Base-by-base conservation (phyloP, 2,329 filamentous ascomycete genomes). In the Bipolaris oryzae region DNA sequence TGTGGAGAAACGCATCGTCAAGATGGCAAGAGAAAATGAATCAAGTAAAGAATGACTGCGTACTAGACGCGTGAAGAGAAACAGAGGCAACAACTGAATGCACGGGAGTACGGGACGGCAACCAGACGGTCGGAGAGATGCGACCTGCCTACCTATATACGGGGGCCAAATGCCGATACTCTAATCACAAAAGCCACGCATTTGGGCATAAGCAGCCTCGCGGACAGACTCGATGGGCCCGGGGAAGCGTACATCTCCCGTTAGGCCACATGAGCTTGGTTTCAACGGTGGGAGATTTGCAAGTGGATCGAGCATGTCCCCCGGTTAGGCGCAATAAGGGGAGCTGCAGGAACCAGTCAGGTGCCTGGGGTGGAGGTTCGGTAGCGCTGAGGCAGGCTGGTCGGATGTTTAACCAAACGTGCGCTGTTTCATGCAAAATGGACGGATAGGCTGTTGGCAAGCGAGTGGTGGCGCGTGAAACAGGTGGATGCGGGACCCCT, bases 1-100 rank as follows among this genome's bases (percentile, higher is more conserved):
- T 23, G 74, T 69, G 39, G 72, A 68, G 61, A 73, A 74, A 63
- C 65, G 67, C 75, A 77, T 76, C 65, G 53, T 71, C 57, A 61
- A 72, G 67, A 71, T 61, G 60, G 57, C 55, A 54, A 51, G 59
- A 50, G 41, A 34, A 55, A 61, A 52, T 66, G 65, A 50, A 57
- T 49, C 45, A 18, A 57, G 50, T 62, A 73, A 73, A 42, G 70
- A 73, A 44, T 65, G 69, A 66, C 65, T 64, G 70, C 69, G 72
- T 72, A 63, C 66, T 66, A 72, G 68, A 72, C 72, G 73, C 70
- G 63, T 56, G 52, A 39, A 61, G 34, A 61, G 59, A 56, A 68
- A 59, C 38, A 60, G 52, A 62, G 66, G 7, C 42, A 44, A 31
- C 16, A 45, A 34, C 9, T 44, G 42, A 33, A 45, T 16, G n/a